Percentiles rank a stretch among this genome's conserved stretches.
Conservation (phyloP, 805 yeast species). For the Candida sonorensis region DNA sequence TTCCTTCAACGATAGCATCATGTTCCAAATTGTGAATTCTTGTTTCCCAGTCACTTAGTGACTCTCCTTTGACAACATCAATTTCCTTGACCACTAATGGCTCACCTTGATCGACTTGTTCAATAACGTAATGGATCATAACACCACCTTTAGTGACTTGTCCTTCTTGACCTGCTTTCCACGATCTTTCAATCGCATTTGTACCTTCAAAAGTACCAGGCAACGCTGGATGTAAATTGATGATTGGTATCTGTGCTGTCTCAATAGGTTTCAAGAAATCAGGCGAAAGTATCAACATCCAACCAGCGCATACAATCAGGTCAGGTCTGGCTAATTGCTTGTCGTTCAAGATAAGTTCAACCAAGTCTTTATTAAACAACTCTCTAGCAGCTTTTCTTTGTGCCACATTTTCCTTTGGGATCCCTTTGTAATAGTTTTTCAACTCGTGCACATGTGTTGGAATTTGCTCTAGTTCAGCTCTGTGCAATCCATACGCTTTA, state of each 20-base stretch:
- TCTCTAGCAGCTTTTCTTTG: slow-evolving; percentile 58
- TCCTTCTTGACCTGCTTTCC: slow-evolving; percentile 90
- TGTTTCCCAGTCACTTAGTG: slow-evolving; percentile 70
- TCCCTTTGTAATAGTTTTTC: slow-evolving; percentile 64
- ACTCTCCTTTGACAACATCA: slow-evolving; percentile 62
- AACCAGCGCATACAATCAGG: slow-evolving; percentile 94
- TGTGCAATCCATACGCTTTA: slow-evolving; percentile 77
- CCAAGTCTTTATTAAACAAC: slow-evolving; percentile 72
- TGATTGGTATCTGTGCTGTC: slow-evolving; percentile 61
- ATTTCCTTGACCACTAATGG: slow-evolving; percentile 81
- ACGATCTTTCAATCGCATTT: slow-evolving; percentile 93
- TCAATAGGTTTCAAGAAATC: slow-evolving; percentile 63
- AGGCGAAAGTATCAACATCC: slow-evolving; percentile 91
- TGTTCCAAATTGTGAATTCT: slow-evolving; percentile 86
- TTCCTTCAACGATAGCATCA: slow-evolving; percentile 88
- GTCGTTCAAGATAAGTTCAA: slow-evolving; percentile 50
- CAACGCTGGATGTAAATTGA: slow-evolving; percentile 93
- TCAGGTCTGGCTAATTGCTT: slow-evolving; percentile 71
- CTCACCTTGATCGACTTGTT: slow-evolving; percentile 90
- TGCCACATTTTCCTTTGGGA: slow-evolving; percentile 60
- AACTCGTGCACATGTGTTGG: slow-evolving; percentile 64
- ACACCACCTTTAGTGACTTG: slow-evolving; percentile 74
- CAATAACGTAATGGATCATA: slow-evolving; percentile 95
- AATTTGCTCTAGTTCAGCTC: slow-evolving; percentile 67
- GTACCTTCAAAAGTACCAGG: slow-evolving; percentile 98